Percentiles rank a stretch among this genome's conserved stretches.
Evolutionary conservation across 2,329 filamentous ascomycete species (phyloP).

Genomic region (Fusarium anguioides): DNA sequence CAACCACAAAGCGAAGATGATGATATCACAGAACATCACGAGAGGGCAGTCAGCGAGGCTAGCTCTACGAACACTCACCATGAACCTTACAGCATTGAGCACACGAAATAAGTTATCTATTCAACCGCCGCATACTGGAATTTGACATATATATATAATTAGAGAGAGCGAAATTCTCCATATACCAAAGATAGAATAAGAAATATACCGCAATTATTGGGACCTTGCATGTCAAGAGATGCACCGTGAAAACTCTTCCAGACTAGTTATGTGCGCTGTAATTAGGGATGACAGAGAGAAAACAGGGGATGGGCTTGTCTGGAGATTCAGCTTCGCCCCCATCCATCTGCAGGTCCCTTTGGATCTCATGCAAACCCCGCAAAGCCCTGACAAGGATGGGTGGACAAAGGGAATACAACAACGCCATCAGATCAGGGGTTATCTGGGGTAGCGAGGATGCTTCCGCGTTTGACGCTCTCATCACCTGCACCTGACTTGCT

Average conservation of each 20-base stretch:
- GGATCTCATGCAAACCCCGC: conserved; percentile 16
- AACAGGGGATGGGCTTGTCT: background rate
- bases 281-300: background rate
- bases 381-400: conserved; percentile 25
- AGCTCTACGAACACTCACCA: conserved; percentile 38
- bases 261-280: background rate
- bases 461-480: no score
- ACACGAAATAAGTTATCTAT: conserved; percentile 22
- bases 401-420: conserved; percentile 25
- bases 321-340: background rate
- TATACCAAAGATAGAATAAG: background rate
- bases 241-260: conserved; percentile 10
- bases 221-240: background rate
- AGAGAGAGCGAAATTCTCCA: background rate
- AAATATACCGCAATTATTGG: conserved; percentile 17
- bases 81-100: conserved; percentile 38
- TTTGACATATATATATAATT: conserved; percentile 24
- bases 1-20: conserved; percentile 27
- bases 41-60: conserved; percentile 43
- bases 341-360: background rate
- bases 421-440: conserved; percentile 12
- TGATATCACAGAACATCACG: conserved; percentile 42
- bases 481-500: background rate
- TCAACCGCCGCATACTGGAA: conserved; percentile 2
- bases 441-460: conserved; percentile 14